Conservation (phyloP, 1,284 basidiomycete species). For the Salmacisia buchloeana region DNA sequence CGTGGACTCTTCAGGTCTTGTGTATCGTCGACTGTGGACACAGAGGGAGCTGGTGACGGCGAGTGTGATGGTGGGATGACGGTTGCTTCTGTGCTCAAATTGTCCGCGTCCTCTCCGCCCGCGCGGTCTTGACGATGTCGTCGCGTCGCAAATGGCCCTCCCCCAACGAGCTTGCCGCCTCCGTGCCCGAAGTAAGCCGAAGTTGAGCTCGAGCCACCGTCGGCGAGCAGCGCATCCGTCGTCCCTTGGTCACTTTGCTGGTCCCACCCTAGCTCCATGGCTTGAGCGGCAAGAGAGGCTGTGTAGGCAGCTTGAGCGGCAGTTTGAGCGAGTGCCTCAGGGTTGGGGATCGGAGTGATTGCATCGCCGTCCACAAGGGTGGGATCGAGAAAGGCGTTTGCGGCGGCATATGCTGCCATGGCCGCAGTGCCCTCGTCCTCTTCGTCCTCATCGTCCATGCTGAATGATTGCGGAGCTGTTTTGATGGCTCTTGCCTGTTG, state of each 20-base stretch:
- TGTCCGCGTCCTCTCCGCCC: background rate
- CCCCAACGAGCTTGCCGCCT: background rate
- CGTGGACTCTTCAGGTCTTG: background rate
- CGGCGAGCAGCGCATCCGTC: background rate
- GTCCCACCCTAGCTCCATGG: background rate
- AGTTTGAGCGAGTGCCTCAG: background rate
- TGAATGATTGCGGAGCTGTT: slow-evolving; percentile 21
- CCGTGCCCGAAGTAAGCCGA: slow-evolving; percentile 2
- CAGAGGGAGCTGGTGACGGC: background rate
- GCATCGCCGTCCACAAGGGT: background rate
- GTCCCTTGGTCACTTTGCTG: background rate
- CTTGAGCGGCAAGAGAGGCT: background rate
- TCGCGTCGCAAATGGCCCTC: background rate
- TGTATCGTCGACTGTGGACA: background rate
- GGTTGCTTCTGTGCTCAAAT: background rate
- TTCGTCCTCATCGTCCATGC: slow-evolving; percentile 32
- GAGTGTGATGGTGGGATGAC: background rate
- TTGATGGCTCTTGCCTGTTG: slow-evolving; percentile 8
- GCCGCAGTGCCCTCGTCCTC: slow-evolving; percentile 11
- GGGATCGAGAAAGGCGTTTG: background rate
- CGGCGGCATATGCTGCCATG: background rate
- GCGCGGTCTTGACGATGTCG: background rate
- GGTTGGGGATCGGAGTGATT: background rate
- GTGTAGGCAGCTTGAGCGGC: background rate
- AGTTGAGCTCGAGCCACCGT: background rate